Conservation (phyloP, 208 protist genomes). For the Leishmania amazonensis region DNA sequence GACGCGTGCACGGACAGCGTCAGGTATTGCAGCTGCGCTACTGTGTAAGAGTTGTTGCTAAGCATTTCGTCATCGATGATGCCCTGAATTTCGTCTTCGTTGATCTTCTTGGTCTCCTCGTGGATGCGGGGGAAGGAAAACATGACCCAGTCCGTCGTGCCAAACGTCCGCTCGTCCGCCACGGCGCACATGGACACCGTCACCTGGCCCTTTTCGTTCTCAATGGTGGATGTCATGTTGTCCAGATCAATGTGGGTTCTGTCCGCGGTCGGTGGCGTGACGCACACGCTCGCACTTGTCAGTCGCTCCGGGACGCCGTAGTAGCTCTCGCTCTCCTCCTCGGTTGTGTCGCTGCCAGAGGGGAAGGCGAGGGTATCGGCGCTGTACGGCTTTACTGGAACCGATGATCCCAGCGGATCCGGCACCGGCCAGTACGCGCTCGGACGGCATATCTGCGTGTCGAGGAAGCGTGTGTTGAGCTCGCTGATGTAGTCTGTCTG, state of each 20-base stretch:
- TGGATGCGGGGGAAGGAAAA: constrained; percentile 56
- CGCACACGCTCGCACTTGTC: constrained; percentile 12
- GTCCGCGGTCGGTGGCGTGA: neutral
- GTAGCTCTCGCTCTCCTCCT: constrained; percentile 10
- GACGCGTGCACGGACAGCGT: constrained; percentile 52
- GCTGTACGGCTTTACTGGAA: constrained; percentile 65
- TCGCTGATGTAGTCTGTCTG: constrained; percentile 79
- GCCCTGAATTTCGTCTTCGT: constrained; percentile 20
- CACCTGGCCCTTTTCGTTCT: constrained; percentile 12
- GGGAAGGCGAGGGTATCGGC: constrained; percentile 27
- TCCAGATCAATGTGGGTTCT: constrained; percentile 10
- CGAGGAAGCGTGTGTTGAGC: constrained; percentile 60
- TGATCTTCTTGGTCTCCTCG: constrained; percentile 33
- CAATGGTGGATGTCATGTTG: constrained; percentile 22
- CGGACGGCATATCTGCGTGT: constrained; percentile 53
- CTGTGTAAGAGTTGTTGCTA: constrained; percentile 31
- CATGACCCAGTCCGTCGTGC: constrained; percentile 84
- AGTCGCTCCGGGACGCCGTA: constrained; percentile 41
- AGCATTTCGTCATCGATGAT: constrained; percentile 36
- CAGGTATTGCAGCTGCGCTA: constrained; percentile 72
- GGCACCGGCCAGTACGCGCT: constrained; percentile 84
- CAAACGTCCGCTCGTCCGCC: constrained; percentile 59
- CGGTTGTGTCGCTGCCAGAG: neutral
- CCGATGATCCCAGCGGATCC: constrained; percentile 67
- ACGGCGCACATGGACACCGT: constrained; percentile 57